A percentile compares a stretch with the other conserved stretches of the same genome.
These are phyloP conservation scores for Penicillium dipodomyicola DNA, from an alignment of 495 filamentous ascomycete genomes.

Conservation along the genomic window DNA sequence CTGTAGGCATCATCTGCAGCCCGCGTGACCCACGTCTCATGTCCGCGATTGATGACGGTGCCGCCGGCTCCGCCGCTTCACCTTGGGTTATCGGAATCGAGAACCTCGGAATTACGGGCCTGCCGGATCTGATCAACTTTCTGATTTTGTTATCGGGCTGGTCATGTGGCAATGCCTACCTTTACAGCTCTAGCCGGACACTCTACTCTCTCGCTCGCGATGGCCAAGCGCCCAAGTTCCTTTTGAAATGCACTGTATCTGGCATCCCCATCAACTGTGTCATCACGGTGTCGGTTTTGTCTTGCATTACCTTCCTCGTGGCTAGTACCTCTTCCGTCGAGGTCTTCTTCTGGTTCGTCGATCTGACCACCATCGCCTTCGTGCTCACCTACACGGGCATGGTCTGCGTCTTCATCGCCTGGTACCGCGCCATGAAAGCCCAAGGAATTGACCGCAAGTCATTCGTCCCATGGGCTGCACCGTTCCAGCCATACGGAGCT, in stretches of 20 bases:
- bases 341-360: conserved; percentile 59
- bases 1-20: conserved; percentile 51
- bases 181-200: conserved; percentile 71
- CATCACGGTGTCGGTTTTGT: conserved; percentile 50
- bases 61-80: conserved; percentile 45
- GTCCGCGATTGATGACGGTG: conserved; percentile 42
- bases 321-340: conserved; percentile 49
- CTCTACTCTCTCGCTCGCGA: conserved; percentile 72
- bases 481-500: conserved; percentile 31
- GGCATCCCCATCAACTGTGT: conserved; percentile 66
- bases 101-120: conserved; percentile 57
- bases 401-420: conserved; percentile 53
- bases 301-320: conserved; percentile 63
- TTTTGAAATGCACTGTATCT: conserved; percentile 28
- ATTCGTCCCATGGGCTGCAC: conserved; percentile 30
- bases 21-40: conserved; percentile 54
- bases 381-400: conserved; percentile 59
- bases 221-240: conserved; percentile 59
- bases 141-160: conserved; percentile 65
- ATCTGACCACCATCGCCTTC: conserved; percentile 49
- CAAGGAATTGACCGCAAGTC: conserved; percentile 51
- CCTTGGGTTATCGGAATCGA: conserved; percentile 58
- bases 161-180: conserved; percentile 71
- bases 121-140: conserved; percentile 73
- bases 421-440: conserved; percentile 54